Base-by-base conservation (phyloP, 2,329 filamentous ascomycete genomes). In the Fusarium sp. region DNA sequence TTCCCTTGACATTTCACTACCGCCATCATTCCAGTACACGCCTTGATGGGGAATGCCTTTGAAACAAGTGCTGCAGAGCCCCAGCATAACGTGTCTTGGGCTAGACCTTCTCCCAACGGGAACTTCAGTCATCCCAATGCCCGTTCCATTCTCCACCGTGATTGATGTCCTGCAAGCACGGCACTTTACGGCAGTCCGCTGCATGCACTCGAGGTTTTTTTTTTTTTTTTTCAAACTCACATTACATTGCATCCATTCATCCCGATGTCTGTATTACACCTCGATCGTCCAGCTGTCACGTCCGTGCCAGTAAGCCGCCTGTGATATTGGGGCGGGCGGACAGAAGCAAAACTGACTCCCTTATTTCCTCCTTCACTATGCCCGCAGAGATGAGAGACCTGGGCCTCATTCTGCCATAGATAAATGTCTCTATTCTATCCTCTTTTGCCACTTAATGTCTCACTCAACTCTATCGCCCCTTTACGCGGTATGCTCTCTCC, bases 41-140 rank as follows among this genome's bases (percentile, higher is more conserved):
- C 50, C 37, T 27, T 54, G 27, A 52, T 27, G 16, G 52, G 72
- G 70, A 75, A 74, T 64, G 62, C 25, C 57, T 70, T 56, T 72
- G 72, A 75, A 75, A 75, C 72, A 72, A 45, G 68, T 65, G 68
- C 72, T 72, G 34, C 64, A 63, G 67, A 62, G 43, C 37, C 52
- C 52, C 45, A 48, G 43, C 43, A 62, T 61, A 43, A 23, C 27
- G 64, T 57, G 43, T 61, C 43, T 66, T 64, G 54, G 27, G 41
- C 23, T 27, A 48, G 45, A 39, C 35, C 35, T 39, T 43, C 25
- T 59, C 18, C 30, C 52, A 57, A 37, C 34, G 52, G 52, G 52
- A n/a, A 30, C 45, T 50, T 30, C 25, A n/a, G 25, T 27, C 48
- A 52, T 32, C 25, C 18, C 43, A 32, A n/a, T 59, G 16, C 25